Evolutionary conservation across 345 rosid genomes (phyloP), one percentile per base, ranked within the genome.

Genomic region (Erysimum cheiranthoides): DNA sequence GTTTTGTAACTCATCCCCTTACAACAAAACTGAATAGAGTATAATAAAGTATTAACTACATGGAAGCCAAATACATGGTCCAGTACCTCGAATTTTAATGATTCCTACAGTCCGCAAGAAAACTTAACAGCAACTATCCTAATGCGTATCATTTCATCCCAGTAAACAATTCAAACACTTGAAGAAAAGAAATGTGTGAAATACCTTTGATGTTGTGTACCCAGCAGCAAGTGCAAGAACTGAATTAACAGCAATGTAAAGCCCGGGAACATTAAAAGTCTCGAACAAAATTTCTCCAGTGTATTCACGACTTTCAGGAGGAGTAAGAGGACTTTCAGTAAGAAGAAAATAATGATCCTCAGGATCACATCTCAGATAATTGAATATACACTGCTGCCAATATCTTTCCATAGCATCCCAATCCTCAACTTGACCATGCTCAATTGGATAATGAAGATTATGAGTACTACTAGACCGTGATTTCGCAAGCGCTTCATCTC

Each of bases 391-490:
- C 68, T 95, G 97, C 83, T 95, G 97, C 99, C 99, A 95, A 70
- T 90, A 95, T 84, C 97, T 83, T 73, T 92, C 97, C 97, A 92
- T 90, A 46, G 97, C 92, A 61, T 95, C 99, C 99, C 99, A 95
- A 72, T 95, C 92, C 65, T 89, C 89, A 45, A 95, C 96, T 78
- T 95, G 97, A 61, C 99, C 96, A 34, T 92, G 89, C 72, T 79
- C 85, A 66, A 95, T 89, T 2, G 99, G 97, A 79, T 90, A 88
- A 61, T 76, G 88, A 77, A 95, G 96, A 60, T 83, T 90, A 65
- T 95, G 87, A 12, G 85, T 77, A 65, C 83, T 95, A 73, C 91
- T 95, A 27, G 96, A 83, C 74, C 97, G 76, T 14, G 98, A 88
- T 73, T 80, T 86, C 10, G 91, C 14, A 35, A 90, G 14, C 6